Evolutionary conservation across 106 monocot species (phyloP), one percentile per base, ranked within the genome.

Genomic region (Posidonia australis): DNA sequence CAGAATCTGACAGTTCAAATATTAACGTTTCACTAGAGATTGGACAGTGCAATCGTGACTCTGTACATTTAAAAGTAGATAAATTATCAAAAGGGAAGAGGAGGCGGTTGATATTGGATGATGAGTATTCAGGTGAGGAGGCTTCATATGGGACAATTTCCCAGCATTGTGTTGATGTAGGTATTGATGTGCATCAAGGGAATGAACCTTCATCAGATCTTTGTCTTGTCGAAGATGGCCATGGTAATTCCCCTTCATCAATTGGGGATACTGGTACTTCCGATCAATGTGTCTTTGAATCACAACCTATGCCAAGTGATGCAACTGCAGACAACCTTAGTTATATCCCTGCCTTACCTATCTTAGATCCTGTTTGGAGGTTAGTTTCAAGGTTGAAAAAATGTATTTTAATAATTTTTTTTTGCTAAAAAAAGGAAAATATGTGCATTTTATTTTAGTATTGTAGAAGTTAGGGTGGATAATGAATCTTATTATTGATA

Each of bases 291-390:
- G 3, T 1, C 11, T 41, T 25, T 47, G 10, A 14, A 9, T 21
- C 13, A 25, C 6, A 14, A 27, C 20, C 25, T 27, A 7, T 36
- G 36, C 14, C 48, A n/a, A n/a, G n/a, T n/a, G n/a, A n/a, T n/a
- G n/a, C n/a, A n/a, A n/a, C n/a, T n/a, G n/a, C n/a, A 9, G 9
- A 46, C 16, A 17, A 6, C 47, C 24, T 20, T 25, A 22, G 24
- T 48, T 11, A 6, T 46, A 11, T 18, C 25, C 46, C n/a, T 66
- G 66, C 30, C 13, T 19, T 44, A 18, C 66, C 66, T 2, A 31
- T 66, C 5, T 20, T 66, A n/a, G 51, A 32, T 19, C 30, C 66
- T 12, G 26, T 51, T 25, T 66, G 66, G 66, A 52, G 66, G 66
- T 64, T 64, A 45, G 64, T 26, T 1, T 26, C 55, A 56, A 2